phyloP scores from a whole-genome alignment of 495 filamentous ascomycete genomes.

The Lepidopterella palustris region DNA sequence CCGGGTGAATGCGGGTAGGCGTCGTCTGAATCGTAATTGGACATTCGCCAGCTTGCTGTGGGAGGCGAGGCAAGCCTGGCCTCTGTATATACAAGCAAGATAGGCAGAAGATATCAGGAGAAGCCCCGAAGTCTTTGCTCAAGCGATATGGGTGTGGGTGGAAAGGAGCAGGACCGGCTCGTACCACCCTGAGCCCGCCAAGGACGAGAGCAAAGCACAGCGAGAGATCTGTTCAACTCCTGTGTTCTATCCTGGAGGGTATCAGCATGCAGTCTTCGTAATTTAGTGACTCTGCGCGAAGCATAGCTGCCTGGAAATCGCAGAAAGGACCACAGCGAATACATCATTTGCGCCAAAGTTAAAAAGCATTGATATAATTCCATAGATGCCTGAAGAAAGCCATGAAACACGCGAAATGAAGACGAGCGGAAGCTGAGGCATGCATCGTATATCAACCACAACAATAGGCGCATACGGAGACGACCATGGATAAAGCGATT shows the following conservation, averaged over 20 bases:
- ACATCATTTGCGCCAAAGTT: no score
- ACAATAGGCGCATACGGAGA: no score
- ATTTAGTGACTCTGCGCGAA: neutral
- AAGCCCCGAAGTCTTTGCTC: neutral
- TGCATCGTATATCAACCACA: no score
- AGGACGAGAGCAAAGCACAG: neutral
- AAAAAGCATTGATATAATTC: no score
- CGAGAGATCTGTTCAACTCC: neutral
- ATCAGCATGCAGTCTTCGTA: neutral
- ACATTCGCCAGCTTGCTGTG: constrained; percentile 20
- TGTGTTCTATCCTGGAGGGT: neutral
- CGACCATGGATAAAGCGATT: no score
- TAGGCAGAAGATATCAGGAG: neutral
- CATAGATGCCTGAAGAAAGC: no score
- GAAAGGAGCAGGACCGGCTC: neutral
- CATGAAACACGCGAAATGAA: no score
- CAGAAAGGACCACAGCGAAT: neutral
- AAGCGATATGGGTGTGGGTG: neutral
- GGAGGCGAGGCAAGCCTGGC: constrained; percentile 16
- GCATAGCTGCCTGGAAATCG: neutral
- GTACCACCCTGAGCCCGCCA: neutral
- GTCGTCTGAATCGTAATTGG: constrained; percentile 30
- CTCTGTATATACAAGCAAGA: constrained; percentile 1
- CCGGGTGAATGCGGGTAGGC: constrained; percentile 24
- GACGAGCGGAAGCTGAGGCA: no score